These are phyloP conservation scores for Phialemonium atrogriseum DNA, from an alignment of 2,329 filamentous ascomycete species.

Conservation along the genomic window DNA sequence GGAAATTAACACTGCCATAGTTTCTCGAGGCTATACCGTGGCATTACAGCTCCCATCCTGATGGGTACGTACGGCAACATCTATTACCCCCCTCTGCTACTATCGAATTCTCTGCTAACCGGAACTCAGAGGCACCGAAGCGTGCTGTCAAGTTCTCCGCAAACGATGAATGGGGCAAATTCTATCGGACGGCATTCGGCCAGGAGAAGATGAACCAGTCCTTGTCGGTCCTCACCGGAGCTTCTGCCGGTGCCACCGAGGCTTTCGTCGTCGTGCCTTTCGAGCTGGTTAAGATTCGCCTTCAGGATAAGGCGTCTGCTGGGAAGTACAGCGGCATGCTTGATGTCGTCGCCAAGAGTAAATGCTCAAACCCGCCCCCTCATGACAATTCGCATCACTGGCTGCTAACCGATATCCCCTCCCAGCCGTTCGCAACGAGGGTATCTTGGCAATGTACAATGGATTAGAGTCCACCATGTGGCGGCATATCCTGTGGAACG, in stretches of 20 bases:
- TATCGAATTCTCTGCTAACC: too few relatives aligned
- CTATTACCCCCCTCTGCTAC: too few relatives aligned
- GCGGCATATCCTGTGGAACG: slow-evolving; percentile 84
- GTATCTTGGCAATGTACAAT: slow-evolving; percentile 85
- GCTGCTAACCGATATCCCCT: too few relatives aligned
- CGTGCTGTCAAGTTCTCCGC: slow-evolving; percentile 97
- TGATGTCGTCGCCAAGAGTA: slow-evolving; percentile 75
- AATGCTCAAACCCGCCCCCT: too few relatives aligned
- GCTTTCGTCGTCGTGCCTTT: slow-evolving; percentile 96
- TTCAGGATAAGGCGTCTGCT: slow-evolving; percentile 91
- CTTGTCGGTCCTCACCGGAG: slow-evolving; percentile 86
- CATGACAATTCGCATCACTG: too few relatives aligned
- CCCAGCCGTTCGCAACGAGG: slow-evolving; percentile 75
- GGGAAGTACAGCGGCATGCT: slow-evolving; percentile 79
- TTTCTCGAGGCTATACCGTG: slow-evolving; percentile 85
- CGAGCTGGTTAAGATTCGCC: slow-evolving; percentile 95
- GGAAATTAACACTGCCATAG: slow-evolving; percentile 31
- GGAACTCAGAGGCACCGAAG: slow-evolving; percentile 64
- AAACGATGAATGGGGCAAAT: slow-evolving; percentile 95
- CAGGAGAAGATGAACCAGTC: slow-evolving; percentile 82
- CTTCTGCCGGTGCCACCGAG: slow-evolving; percentile 90
- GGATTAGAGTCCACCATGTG: slow-evolving; percentile 94
- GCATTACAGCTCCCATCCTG: slow-evolving; percentile 89
- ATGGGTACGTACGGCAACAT: slow-evolving; percentile 48
- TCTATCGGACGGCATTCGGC: slow-evolving; percentile 85